phyloP scores from a whole-genome alignment of 2,329 filamentous ascomycete species.

The Bipolaris oryzae region DNA sequence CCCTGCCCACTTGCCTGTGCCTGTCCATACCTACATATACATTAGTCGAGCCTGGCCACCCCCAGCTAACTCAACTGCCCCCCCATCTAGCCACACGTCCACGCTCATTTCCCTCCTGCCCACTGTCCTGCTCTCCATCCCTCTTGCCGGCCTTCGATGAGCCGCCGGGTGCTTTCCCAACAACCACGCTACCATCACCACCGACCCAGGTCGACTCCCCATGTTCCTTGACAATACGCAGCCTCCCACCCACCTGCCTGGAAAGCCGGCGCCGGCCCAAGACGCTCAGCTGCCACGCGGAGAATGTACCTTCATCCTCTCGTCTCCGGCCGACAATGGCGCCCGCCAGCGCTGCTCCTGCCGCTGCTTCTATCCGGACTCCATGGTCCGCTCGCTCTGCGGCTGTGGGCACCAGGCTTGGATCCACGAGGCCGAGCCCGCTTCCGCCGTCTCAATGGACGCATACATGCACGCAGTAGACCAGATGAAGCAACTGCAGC shows the following conservation, averaged over 20 bases:
- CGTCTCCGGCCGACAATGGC: constrained; percentile 31
- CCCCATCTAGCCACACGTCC: constrained; percentile 17
- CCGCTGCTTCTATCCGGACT: constrained; percentile 51
- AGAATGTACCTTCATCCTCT: constrained; percentile 47
- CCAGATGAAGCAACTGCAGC: constrained; percentile 44
- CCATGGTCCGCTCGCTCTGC: constrained; percentile 49
- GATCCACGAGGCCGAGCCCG: constrained; percentile 50
- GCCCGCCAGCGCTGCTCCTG: constrained; percentile 52
- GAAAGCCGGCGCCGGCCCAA: constrained; percentile 32
- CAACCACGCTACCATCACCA: constrained; percentile 36
- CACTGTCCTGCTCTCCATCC: constrained; percentile 10
- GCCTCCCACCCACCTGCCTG: constrained; percentile 37
- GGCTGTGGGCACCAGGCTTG: constrained; percentile 57
- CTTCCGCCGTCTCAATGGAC: constrained; percentile 44
- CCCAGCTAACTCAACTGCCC: constrained; percentile 30
- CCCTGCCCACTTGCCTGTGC: constrained; percentile 29
- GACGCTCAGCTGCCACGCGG: constrained; percentile 46
- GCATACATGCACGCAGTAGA: constrained; percentile 46
- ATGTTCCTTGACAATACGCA: constrained; percentile 48
- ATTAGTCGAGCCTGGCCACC: constrained; percentile 31
- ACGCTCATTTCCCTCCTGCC: constrained; percentile 6
- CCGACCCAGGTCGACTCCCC: constrained; percentile 37
- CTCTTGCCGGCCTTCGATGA: constrained; percentile 41
- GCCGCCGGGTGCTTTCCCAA: constrained; percentile 29
- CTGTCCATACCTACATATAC: constrained; percentile 27